Evolutionary conservation across 805 yeast species (phyloP), one percentile per base, ranked within the genome.

Genomic region (Yarrowia osloensis): DNA sequence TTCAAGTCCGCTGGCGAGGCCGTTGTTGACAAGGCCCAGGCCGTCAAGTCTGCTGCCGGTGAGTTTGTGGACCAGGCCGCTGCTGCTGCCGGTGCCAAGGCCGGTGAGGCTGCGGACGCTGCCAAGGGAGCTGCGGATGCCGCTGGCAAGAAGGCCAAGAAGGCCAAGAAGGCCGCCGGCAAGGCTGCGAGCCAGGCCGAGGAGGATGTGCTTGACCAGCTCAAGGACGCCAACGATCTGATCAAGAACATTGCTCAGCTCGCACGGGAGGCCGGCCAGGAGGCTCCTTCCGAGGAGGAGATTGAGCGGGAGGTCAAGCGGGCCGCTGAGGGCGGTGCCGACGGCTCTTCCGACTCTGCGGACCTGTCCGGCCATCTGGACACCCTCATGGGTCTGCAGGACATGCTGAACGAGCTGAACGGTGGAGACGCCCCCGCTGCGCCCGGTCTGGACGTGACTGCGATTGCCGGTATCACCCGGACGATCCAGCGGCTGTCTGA

Each of bases 91-190:
- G 37, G 24, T 0, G 63, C 26, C 46, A 21, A 54, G 44, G 61
- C n/a, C n/a, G n/a, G n/a, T n/a, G n/a, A 29, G 13, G 49, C 49
- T 22, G 49, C 49, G 8, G 49, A 44, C 19, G 29, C 49, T 68
- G 76, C 79, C 35, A 75, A 69, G 70, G 77, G 73, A 70, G 76
- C 75, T 28, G 24, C 26, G 31, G 17, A 26, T 33, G 54, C 35
- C 12, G 54, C 54, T 21, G 31, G 31, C 7, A 28, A 28, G 7
- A 77, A 71, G 26, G 72, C 72, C 74, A 74, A n/a, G 22, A 37
- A 37, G 42, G 42, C 22, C 42, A 77, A 21, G 11, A 77, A 76
- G 54, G 54, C 54, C 22, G 69, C 39, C 24, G 19, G 71, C 65
- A 63, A 74, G 65, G 31, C 50, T 24, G 65, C 65, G 11, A 12